Evolutionary conservation across 257 asterid species (phyloP).

Genomic region (Solanum microdontum): DNA sequence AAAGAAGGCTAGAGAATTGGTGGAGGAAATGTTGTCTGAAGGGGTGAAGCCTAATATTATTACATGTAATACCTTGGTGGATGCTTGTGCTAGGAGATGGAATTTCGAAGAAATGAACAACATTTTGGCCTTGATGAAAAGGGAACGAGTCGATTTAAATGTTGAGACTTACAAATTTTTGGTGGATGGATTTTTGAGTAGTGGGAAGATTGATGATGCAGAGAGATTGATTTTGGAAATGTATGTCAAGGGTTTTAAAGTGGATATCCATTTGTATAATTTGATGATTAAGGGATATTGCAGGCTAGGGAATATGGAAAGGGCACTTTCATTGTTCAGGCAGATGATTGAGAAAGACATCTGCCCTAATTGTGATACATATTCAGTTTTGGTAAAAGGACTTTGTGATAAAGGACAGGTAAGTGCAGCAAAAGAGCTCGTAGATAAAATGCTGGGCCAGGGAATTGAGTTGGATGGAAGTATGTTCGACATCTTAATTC

Average conservation of each 20-base stretch:
- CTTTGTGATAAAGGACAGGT: conserved; percentile 13
- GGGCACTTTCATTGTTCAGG: conserved; percentile 8
- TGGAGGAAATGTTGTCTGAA: conserved; percentile 21
- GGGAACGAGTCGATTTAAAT: conserved; percentile 17
- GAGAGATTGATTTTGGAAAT: conserved; percentile 23
- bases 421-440: conserved; percentile 8
- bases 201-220: conserved; percentile 25
- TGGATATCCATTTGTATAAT: conserved; percentile 14
- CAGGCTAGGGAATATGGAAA: conserved; percentile 14
- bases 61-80: conserved; percentile 27
- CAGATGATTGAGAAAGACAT: conserved; percentile 7
- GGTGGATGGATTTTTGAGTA: conserved; percentile 31
- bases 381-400: conserved; percentile 10
- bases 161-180: conserved; percentile 17
- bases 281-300: conserved; percentile 27
- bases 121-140: conserved; percentile 13
- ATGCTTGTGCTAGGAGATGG: conserved; percentile 32
- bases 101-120: conserved; percentile 21
- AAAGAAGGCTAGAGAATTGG: conserved; percentile 24
- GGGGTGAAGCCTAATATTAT: conserved; percentile 26
- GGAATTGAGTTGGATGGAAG: conserved; percentile 15
- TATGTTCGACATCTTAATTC: conserved; percentile 2
- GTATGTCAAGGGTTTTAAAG: conserved; percentile 20
- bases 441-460: conserved; percentile 8
- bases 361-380: conserved; percentile 15